phyloP scores from a whole-genome alignment of 805 yeast species.

The Candida lessepsii region DNA sequence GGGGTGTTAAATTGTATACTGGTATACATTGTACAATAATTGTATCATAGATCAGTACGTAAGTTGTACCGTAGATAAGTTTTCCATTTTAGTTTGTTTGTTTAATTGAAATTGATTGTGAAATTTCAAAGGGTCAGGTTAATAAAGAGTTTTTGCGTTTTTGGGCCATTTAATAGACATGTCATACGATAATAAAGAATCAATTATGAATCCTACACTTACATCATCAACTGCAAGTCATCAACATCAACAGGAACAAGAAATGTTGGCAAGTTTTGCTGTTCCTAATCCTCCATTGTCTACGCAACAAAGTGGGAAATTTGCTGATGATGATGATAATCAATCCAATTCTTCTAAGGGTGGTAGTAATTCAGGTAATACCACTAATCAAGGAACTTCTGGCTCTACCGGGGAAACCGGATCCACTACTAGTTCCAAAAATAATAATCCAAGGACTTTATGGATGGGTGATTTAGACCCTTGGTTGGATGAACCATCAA shows the following conservation, averaged over 20 bases:
- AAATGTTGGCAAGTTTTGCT: slow-evolving; percentile 36
- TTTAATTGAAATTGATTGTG: neutral
- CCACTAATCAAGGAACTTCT: neutral
- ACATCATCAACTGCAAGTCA: slow-evolving; percentile 32
- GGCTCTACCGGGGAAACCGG: neutral
- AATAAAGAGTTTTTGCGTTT: no score
- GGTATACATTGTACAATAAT: slow-evolving; percentile 7
- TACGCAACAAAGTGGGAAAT: slow-evolving; percentile 30
- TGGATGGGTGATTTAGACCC: slow-evolving; percentile 93
- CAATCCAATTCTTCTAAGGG: neutral
- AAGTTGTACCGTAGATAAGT: no score
- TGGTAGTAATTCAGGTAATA: slow-evolving; percentile 4
- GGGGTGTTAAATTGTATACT: slow-evolving; percentile 7
- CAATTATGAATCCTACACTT: slow-evolving; percentile 8
- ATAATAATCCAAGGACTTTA: slow-evolving; percentile 62
- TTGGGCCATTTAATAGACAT: neutral
- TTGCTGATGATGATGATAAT: slow-evolving; percentile 5
- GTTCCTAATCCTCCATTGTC: slow-evolving; percentile 44
- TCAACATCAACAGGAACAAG: slow-evolving; percentile 45
- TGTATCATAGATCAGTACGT: no score
- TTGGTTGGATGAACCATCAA: slow-evolving; percentile 65
- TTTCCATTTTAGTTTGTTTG: neutral
- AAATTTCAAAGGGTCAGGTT: no score
- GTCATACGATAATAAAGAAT: slow-evolving; percentile 3
- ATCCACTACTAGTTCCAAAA: neutral